Conservation (phyloP, 495 filamentous ascomycete genomes). For the Aspergillus mulundensis region DNA sequence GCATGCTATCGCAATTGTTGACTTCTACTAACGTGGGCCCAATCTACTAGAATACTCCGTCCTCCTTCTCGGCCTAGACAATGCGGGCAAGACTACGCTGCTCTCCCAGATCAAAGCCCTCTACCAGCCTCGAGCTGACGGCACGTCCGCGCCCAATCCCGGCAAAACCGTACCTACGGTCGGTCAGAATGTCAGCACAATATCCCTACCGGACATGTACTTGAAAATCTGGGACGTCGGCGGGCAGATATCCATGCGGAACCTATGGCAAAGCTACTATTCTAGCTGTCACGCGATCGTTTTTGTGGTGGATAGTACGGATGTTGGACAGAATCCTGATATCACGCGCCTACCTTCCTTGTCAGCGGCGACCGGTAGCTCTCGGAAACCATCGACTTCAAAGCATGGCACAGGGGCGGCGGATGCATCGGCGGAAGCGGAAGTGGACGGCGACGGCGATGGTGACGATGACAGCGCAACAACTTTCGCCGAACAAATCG, state of each 20-base stretch:
- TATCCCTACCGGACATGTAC: slow-evolving; percentile 85
- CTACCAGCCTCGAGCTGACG: slow-evolving; percentile 61
- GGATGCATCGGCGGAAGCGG: neutral
- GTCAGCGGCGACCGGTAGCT: neutral
- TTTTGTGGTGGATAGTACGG: slow-evolving; percentile 91
- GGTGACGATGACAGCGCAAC: slow-evolving; percentile 7
- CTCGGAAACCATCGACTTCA: slow-evolving; percentile 25
- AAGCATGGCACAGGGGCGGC: neutral
- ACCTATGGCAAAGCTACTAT: slow-evolving; percentile 96
- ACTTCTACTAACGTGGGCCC: neutral
- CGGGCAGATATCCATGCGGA: slow-evolving; percentile 81
- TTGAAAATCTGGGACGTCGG: slow-evolving; percentile 98
- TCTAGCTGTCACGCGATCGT: slow-evolving; percentile 90
- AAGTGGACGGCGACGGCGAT: neutral
- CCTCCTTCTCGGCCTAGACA: slow-evolving; percentile 93
- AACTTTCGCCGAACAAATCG: slow-evolving; percentile 33
- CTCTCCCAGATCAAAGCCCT: slow-evolving; percentile 91
- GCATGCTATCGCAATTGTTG: neutral
- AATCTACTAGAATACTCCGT: slow-evolving; percentile 79
- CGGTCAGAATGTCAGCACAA: slow-evolving; percentile 91
- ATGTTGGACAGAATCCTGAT: slow-evolving; percentile 75
- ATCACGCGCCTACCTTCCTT: slow-evolving; percentile 29
- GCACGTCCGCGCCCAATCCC: slow-evolving; percentile 48
- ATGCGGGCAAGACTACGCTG: slow-evolving; percentile 97
- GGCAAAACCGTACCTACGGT: slow-evolving; percentile 89